Base-by-base conservation (phyloP, 176 grass and related monocot genomes). In the Luzula sylvatica region DNA sequence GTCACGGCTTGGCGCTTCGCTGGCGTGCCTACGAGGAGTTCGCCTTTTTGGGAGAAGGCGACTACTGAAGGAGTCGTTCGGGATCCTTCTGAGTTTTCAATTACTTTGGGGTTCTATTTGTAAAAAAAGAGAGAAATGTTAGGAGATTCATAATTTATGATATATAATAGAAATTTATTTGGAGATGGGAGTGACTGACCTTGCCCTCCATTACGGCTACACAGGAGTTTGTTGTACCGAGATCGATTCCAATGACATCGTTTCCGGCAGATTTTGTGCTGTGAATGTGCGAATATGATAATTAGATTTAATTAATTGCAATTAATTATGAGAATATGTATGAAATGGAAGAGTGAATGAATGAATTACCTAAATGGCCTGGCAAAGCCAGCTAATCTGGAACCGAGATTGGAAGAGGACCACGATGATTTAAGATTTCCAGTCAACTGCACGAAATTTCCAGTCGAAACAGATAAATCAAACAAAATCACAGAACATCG, bases 1-100 rank as follows among this genome's bases (percentile, higher is more conserved):
- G 83, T 88, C 25, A 88, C 83, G 48, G 83, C 78, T 23, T 88
- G 83, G 15, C 74, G 78, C 69, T 88, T 88, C 20, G 83, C 78
- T 27, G 83, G 83, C 61, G 74, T 82, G 20, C 78, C 78, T 38
- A 88, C 83, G 50, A 82, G 73, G 18, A 70, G 23, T 47, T 88
- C 83, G 24, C 74, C 78, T 41, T 88, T 88, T 44, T 49, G 65
- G 58, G 57, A 82, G 56, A 88, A 78, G 9, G 83, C 78, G 12
- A 88, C 74, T 43, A 82, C 83, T 29, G 78, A 82, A 27, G 83
- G 78, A 21, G 74, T 82, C 24, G 83, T 88, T 30, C 78, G 53
- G 8, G 78, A 72, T 69, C 83, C 83, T 78, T 88, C 78, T 45
- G 77, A 64, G 26, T 88, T 88, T 51, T 88, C 83, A 75, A 88